phyloP scores from a whole-genome alignment of 805 yeast genomes.

The Scheffersomyces amazonensis region DNA sequence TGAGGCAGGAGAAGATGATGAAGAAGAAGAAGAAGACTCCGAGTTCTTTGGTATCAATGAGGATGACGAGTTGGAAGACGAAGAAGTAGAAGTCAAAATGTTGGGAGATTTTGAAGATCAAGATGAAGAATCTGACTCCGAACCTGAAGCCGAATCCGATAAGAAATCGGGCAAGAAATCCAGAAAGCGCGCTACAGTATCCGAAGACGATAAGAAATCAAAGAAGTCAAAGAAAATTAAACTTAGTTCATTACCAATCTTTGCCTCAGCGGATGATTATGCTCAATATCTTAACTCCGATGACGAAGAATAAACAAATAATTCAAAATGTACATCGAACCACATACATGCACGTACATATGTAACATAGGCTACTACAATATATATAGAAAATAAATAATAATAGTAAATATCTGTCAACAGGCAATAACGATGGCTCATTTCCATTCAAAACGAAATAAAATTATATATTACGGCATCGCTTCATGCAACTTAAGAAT shows the following conservation, averaged over 20 bases:
- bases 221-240: slow-evolving; percentile 49
- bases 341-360: too few relatives aligned
- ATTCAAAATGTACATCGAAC: too few relatives aligned
- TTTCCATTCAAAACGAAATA: too few relatives aligned
- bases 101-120: slow-evolving; percentile 20
- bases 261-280: slow-evolving; percentile 88
- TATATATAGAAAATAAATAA: too few relatives aligned
- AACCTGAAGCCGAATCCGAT: slow-evolving; percentile 24
- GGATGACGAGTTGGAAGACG: slow-evolving; percentile 32
- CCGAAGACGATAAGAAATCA: slow-evolving; percentile 22
- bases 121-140: slow-evolving; percentile 26
- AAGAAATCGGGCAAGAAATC: slow-evolving; percentile 13
- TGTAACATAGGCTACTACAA: too few relatives aligned
- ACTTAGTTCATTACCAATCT: slow-evolving; percentile 70
- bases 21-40: slow-evolving; percentile 10
- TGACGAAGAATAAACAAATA: slow-evolving; percentile 43
- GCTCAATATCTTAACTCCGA: slow-evolving; percentile 69
- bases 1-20: slow-evolving; percentile 25
- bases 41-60: slow-evolving; percentile 16
- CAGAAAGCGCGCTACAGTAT: slow-evolving; percentile 19
- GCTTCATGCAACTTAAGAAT: too few relatives aligned
- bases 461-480: too few relatives aligned
- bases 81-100: slow-evolving; percentile 13
- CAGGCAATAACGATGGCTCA: too few relatives aligned
- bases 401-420: too few relatives aligned